Percentiles rank a stretch among this genome's conserved stretches.
These are phyloP conservation scores for Tanozyma kutaoensis DNA, from an alignment of 805 yeast genomes.

Conservation along the genomic window DNA sequence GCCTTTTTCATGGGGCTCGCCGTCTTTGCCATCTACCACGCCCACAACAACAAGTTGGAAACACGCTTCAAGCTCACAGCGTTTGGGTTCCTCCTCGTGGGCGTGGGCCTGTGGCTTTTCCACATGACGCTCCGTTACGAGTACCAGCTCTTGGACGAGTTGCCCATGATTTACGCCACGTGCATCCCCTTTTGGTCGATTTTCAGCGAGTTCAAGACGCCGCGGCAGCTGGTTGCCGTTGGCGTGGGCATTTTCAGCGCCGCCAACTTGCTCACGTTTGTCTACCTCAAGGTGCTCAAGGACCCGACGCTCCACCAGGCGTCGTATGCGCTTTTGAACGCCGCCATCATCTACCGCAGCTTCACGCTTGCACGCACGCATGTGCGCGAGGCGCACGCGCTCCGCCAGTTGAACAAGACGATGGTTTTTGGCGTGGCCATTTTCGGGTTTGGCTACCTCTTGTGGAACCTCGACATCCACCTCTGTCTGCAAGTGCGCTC, in stretches of 20 bases:
- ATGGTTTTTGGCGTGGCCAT: conserved; percentile 46
- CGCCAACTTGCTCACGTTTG: conserved; percentile 50
- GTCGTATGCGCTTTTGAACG: conserved; percentile 69
- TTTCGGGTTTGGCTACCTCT: conserved; percentile 61
- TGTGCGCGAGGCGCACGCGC: conserved; percentile 37
- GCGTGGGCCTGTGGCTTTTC: conserved; percentile 88
- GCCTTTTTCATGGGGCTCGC: conserved; percentile 41
- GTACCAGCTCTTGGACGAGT: conserved; percentile 84
- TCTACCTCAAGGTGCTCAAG: conserved; percentile 52
- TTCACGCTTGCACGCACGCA: conserved; percentile 33
- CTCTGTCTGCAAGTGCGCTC: conserved; percentile 49
- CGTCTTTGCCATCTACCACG: conserved; percentile 47
- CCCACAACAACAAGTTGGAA: conserved; percentile 50
- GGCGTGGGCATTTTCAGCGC: conserved; percentile 36
- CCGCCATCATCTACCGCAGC: conserved; percentile 55
- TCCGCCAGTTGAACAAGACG: conserved; percentile 36
- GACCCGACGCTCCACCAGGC: conserved; percentile 86
- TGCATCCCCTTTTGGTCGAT: conserved; percentile 88
- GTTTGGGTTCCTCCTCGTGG: conserved; percentile 77
- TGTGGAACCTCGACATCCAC: conserved; percentile 87
- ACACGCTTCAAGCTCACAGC: conserved; percentile 57
- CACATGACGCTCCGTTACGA: conserved; percentile 91
- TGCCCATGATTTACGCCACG: conserved; percentile 97
- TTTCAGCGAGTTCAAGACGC: conserved; percentile 42
- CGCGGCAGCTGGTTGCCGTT: conserved; percentile 24